A percentile compares a stretch with the other conserved stretches of the same genome.
phyloP scores from a whole-genome alignment of 2,329 filamentous ascomycete genomes.

The Penicillium sp. region DNA sequence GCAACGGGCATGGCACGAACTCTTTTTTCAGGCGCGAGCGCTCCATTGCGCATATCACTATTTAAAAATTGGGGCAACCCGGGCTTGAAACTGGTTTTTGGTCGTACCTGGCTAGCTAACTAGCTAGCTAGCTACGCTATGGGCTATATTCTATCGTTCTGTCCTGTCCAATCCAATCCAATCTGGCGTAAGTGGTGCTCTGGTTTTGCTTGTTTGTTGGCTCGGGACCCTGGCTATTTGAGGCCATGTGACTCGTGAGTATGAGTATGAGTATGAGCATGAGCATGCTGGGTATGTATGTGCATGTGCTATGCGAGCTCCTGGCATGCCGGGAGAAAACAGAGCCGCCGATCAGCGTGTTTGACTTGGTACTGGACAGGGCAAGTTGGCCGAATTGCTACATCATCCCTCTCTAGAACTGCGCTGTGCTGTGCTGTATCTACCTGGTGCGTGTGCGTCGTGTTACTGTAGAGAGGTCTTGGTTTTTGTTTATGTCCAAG shows the following conservation, averaged over 20 bases:
- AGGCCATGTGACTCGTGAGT: neutral
- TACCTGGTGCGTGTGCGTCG: neutral
- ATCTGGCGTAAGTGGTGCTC: too few species aligned
- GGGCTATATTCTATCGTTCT: too few species aligned
- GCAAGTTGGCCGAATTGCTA: conserved; percentile 10
- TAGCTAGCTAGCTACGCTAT: too few species aligned
- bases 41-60: conserved; percentile 21
- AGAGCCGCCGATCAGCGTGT: conserved; percentile 11
- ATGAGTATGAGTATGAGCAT: neutral
- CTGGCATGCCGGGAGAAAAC: conserved; percentile 1
- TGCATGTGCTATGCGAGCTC: neutral
- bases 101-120: too few species aligned
- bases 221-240: neutral
- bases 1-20: conserved; percentile 10
- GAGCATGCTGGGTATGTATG: neutral
- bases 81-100: conserved; percentile 16
- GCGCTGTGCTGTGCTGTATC: neutral
- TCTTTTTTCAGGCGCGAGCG: conserved; percentile 6
- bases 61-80: conserved; percentile 7
- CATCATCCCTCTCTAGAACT: too few species aligned
- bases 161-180: too few species aligned
- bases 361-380: neutral
- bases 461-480: neutral
- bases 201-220: too few species aligned
- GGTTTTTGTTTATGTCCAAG: neutral